Conservation (phyloP, 495 filamentous ascomycete species). For the Lasiosphaeria miniovina region DNA sequence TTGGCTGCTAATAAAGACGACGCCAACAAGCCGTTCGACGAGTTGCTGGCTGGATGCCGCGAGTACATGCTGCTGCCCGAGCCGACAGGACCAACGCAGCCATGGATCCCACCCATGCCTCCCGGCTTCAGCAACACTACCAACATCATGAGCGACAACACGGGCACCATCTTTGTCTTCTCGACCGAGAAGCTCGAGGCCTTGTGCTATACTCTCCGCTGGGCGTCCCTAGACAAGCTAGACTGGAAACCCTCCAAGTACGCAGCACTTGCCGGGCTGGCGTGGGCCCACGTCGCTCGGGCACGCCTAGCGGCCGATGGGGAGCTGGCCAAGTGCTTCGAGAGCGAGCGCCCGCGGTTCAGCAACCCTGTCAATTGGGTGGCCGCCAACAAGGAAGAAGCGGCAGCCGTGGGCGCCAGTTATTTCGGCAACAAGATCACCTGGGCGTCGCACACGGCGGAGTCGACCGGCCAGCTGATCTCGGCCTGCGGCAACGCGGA, state of each 20-base stretch:
- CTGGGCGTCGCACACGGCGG: not conserved
- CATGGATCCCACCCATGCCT: slow-evolving; percentile 17
- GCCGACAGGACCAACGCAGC: slow-evolving; percentile 30
- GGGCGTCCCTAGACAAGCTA: not conserved
- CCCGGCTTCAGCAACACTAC: slow-evolving; percentile 12
- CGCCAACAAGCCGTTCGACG: slow-evolving; percentile 27
- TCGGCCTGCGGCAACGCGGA: not conserved
- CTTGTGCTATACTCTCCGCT: not conserved
- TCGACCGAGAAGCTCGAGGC: slow-evolving; percentile 5
- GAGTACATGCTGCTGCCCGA: slow-evolving; percentile 32
- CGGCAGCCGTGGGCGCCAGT: too few species aligned
- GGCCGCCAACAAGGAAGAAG: not conserved
- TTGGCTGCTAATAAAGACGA: slow-evolving; percentile 2
- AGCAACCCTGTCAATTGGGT: slow-evolving; percentile 4
- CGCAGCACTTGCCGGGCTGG: slow-evolving; percentile 2
- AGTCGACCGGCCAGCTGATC: not conserved
- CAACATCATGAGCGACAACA: slow-evolving; percentile 18
- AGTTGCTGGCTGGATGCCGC: not conserved
- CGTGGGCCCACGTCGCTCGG: slow-evolving; percentile 4
- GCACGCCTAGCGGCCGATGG: not conserved
- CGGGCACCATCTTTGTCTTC: slow-evolving; percentile 37
- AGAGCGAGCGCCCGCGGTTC: not conserved
- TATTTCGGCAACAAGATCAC: slow-evolving; percentile 8
- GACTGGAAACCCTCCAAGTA: not conserved
- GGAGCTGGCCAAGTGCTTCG: not conserved